Evolutionary conservation across 2,329 filamentous ascomycete species (phyloP).

Genomic region (Fusarium burgessii): DNA sequence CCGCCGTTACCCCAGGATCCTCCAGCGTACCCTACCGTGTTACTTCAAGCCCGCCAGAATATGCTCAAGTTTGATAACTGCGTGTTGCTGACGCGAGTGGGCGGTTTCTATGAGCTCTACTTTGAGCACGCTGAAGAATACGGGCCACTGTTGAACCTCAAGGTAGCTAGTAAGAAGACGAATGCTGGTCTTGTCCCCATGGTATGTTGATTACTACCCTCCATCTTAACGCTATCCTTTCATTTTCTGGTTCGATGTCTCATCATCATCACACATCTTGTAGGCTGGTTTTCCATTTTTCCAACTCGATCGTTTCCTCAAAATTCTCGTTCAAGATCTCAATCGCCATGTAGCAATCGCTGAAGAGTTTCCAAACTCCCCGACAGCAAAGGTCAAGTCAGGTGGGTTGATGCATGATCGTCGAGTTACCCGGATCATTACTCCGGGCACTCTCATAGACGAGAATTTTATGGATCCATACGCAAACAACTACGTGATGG

Average conservation of each 20-base stretch:
- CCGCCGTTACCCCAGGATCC: conserved; percentile 55
- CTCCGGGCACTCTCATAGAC: conserved; percentile 94
- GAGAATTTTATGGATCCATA: conserved; percentile 97
- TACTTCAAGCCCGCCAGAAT: conserved; percentile 87
- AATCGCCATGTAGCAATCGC: conserved; percentile 93
- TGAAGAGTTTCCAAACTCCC: conserved; percentile 87
- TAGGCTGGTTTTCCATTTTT: conserved; percentile 93
- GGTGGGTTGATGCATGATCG: conserved; percentile 88
- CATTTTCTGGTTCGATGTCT: conserved; percentile 23
- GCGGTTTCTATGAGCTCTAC: conserved; percentile 97
- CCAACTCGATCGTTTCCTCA: conserved; percentile 92
- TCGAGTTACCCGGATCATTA: conserved; percentile 86
- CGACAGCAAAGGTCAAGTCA: conserved; percentile 75
- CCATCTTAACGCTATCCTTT: conserved; percentile 9
- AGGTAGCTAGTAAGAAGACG: conserved; percentile 85
- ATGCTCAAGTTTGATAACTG: conserved; percentile 93
- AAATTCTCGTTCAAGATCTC: conserved; percentile 90
- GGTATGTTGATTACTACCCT: conserved; percentile 62
- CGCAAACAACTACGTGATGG: conserved; percentile 91
- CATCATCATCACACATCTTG: conserved; percentile 35
- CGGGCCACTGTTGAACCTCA: conserved; percentile 87
- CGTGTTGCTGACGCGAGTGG: conserved; percentile 90
- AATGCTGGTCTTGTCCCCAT: conserved; percentile 84
- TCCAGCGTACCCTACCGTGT: conserved; percentile 82
- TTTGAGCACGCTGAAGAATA: conserved; percentile 94